Conservation (phyloP, 805 yeast genomes). For the Cyberlindnera subsufficiens region DNA sequence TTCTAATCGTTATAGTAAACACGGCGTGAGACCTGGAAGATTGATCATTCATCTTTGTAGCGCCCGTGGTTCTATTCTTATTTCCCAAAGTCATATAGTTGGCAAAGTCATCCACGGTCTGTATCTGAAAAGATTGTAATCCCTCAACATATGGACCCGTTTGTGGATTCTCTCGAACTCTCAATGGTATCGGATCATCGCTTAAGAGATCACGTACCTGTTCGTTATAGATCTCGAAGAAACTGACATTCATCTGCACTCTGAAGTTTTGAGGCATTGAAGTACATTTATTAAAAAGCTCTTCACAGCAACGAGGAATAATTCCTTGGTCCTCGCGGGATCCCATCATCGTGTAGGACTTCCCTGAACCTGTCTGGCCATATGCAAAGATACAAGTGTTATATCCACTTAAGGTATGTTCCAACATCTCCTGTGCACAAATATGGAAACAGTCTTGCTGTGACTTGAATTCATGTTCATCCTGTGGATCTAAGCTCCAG, state of each 20-base stretch:
- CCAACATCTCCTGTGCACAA: constrained; percentile 54
- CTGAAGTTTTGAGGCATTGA: constrained; percentile 28
- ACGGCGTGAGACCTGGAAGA: constrained; percentile 83
- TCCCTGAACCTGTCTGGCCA: constrained; percentile 84
- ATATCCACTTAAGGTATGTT: constrained; percentile 62
- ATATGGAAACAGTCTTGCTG: constrained; percentile 47
- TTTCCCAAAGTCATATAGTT: constrained; percentile 46
- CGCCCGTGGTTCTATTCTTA: constrained; percentile 55
- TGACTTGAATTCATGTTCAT: constrained; percentile 31
- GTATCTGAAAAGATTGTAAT: constrained; percentile 45
- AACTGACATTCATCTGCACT: constrained; percentile 47
- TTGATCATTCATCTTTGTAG: constrained; percentile 65
- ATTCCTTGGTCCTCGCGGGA: constrained; percentile 52
- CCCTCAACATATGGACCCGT: constrained; percentile 73
- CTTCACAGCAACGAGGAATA: constrained; percentile 55
- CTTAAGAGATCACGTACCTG: constrained; percentile 59
- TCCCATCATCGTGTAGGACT: constrained; percentile 80
- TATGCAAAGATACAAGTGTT: constrained; percentile 73
- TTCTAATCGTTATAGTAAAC: constrained; percentile 55
- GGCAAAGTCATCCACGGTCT: constrained; percentile 43
- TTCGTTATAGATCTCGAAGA: constrained; percentile 75
- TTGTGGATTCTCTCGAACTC: constrained; percentile 60
- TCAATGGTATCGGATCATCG: constrained; percentile 11
- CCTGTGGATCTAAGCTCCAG: constrained; percentile 35
- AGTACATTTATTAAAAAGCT: constrained; percentile 40